Evolutionary conservation across 345 rosid genomes (phyloP), one percentile per base, ranked within the genome.

Genomic region (Populus davidiana): DNA sequence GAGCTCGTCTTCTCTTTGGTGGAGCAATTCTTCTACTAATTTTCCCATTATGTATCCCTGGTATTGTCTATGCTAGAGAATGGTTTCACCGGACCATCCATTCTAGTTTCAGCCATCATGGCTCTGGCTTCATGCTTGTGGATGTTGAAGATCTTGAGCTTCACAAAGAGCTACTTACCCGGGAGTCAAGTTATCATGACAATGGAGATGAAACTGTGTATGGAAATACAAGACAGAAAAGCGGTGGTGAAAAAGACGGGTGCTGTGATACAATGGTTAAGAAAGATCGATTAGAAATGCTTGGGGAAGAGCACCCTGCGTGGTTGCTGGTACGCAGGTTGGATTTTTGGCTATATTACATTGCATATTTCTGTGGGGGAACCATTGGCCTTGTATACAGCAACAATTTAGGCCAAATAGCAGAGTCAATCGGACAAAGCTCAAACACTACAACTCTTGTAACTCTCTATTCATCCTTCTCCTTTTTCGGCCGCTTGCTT

Each of bases 381-480:
- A 90, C 99, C 39, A 93, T 96, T 73, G 99, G 98, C 17, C 98
- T 96, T 38, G 98, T 93, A 31, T 96, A 93, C 77, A 96, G 98
- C 83, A 96, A 96, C 81, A 96, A 92, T 76, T 83, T 96, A 2
- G 99, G 99, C 70, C 98, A 93, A 86, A 96, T 96, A 78, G 96
- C 98, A 62, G 92, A 93, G 76, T 93, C 98, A 5, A 82, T 90
- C 10, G 97, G 98, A 71, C 87, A 91, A 61, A 64, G 90, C 54
- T 78, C 91, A 1, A 78, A 84, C 18, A 90, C 93, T 14, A 87
- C 95, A 44, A 75, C 85, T 39, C 94, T 96, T 75, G 83, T 96
- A 72, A 93, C 98, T 14, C 90, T 96, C 23, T 93, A 93, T 76
- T 92, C 99, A 6, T 83, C 99, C 21, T 93, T 93, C 88, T 96